A percentile compares a stretch with the other conserved stretches of the same genome.
Conservation (phyloP, 495 filamentous ascomycete genomes). For the Parathielavia hyrcaniae region DNA sequence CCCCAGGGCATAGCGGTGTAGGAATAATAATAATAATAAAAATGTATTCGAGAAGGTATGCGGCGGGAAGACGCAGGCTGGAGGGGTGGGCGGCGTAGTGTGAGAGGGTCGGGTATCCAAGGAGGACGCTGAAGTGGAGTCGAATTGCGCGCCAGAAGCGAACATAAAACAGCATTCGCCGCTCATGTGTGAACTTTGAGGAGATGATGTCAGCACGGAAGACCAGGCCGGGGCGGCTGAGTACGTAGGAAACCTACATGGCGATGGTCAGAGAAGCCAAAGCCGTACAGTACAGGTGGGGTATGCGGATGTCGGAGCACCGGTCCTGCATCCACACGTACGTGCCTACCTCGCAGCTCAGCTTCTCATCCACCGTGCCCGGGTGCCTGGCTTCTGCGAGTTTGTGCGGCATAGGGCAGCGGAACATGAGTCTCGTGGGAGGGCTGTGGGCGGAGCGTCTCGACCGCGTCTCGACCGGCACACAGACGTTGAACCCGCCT, state of each 20-base stretch:
- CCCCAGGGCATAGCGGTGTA: too few species aligned
- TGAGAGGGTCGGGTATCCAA: not conserved
- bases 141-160: constrained; percentile 1
- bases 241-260: too few species aligned
- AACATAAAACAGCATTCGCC: too few species aligned
- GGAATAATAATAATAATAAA: too few species aligned
- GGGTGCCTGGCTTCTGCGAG: not conserved
- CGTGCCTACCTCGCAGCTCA: not conserved
- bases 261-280: constrained; percentile 27
- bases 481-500: not conserved
- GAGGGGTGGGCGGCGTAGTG: not conserved
- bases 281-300: too few species aligned
- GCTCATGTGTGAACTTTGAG: too few species aligned
- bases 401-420: constrained; percentile 1
- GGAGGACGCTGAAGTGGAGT: not conserved
- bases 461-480: not conserved
- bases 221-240: too few species aligned
- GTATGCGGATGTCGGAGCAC: too few species aligned
- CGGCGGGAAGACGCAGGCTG: not conserved
- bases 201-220: too few species aligned
- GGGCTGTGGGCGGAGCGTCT: too few species aligned
- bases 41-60: not conserved
- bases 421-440: not conserved
- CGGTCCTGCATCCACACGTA: too few species aligned
- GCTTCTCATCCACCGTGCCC: constrained; percentile 1